Evolutionary conservation across 169 alveolate genomes (phyloP), one percentile per base, ranked within the genome.

Genomic region (Babesia ovata): DNA sequence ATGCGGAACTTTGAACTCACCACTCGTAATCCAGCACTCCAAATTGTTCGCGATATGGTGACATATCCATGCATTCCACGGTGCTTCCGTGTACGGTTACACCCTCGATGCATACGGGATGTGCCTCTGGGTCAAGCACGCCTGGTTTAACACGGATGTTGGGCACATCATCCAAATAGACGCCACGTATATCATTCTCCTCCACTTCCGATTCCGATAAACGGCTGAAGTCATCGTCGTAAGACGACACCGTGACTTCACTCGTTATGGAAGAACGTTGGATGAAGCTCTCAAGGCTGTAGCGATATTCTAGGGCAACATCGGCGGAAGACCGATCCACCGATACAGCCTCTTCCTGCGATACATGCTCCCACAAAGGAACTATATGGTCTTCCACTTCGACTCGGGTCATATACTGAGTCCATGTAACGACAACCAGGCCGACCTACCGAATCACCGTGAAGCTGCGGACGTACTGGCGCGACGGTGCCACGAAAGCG

Each of bases 21-120:
- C 87, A 79, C 52, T 79, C 87, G 63, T 79, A 70, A 17, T 46
- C 65, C 28, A 52, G 42, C 0, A 79, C 57, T 16, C 54, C 77
- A 53, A 79, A 79, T n/a, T 79, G 81, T 29, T 70, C 81, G 12
- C 69, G 52, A 58, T 70, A 71, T 21, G 87, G 83, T 21, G 87
- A 79, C 63, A 65, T 65, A 45, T 79, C 87, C 19, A 70, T 21
- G 62, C 87, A 79, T 33, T 58, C 63, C 21, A 79, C 56, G 17
- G 53, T 26, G 62, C 72, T 65, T 21, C 78, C 81, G 36, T 62
- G 67, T 29, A 79, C 26, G 9, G 87, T 39, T n/a, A 53, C 56
- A 21, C 87, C 87, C 24, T 69, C 65, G 29, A 77, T 56, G 65
- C 50, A 77, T 21, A 69, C 56, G 2, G 77, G 86, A 33, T 77